Percentiles rank a stretch among this genome's conserved stretches.
These are phyloP conservation scores for Mytilinidion resinicola DNA, from an alignment of 495 filamentous ascomycete genomes.

Conservation along the genomic window DNA sequence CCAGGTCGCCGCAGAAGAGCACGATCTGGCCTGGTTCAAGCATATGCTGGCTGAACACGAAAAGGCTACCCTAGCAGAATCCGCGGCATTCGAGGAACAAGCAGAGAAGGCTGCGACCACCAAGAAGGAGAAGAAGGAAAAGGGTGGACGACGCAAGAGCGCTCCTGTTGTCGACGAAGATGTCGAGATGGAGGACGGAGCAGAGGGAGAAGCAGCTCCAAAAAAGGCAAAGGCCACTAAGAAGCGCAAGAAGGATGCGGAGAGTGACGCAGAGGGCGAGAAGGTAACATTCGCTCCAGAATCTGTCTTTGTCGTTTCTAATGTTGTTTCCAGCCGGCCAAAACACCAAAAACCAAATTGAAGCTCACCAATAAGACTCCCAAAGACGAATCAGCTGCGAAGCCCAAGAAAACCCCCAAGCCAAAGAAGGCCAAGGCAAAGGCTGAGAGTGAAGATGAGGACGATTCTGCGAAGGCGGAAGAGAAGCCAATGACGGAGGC, in stretches of 20 bases:
- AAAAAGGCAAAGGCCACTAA: slow-evolving; percentile 56
- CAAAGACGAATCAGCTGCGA: slow-evolving; percentile 40
- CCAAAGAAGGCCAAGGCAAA: slow-evolving; percentile 49
- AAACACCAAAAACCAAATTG: slow-evolving; percentile 63
- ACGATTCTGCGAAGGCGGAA: slow-evolving; percentile 43
- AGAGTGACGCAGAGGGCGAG: slow-evolving; percentile 54
- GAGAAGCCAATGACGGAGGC: slow-evolving; percentile 55
- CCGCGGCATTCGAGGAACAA: slow-evolving; percentile 42
- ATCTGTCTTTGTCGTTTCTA: not conserved
- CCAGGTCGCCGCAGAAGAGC: slow-evolving; percentile 60
- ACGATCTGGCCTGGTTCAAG: slow-evolving; percentile 72
- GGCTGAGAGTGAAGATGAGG: slow-evolving; percentile 53
- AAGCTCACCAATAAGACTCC: slow-evolving; percentile 39
- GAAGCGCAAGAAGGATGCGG: slow-evolving; percentile 64
- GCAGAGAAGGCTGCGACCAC: slow-evolving; percentile 49
- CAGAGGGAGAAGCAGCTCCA: slow-evolving; percentile 40
- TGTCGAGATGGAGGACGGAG: slow-evolving; percentile 69
- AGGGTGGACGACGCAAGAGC: slow-evolving; percentile 42
- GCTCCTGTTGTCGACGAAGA: slow-evolving; percentile 49
- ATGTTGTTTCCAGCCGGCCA: slow-evolving; percentile 39
- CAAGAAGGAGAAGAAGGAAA: slow-evolving; percentile 55
- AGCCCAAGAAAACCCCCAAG: slow-evolving; percentile 43
- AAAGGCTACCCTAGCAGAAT: slow-evolving; percentile 36
- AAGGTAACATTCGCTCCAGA: slow-evolving; percentile 47
- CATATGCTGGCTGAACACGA: slow-evolving; percentile 57